Conservation (phyloP, 495 filamentous ascomycete genomes). For the Aspergillus sclerotiicarbonarius region DNA sequence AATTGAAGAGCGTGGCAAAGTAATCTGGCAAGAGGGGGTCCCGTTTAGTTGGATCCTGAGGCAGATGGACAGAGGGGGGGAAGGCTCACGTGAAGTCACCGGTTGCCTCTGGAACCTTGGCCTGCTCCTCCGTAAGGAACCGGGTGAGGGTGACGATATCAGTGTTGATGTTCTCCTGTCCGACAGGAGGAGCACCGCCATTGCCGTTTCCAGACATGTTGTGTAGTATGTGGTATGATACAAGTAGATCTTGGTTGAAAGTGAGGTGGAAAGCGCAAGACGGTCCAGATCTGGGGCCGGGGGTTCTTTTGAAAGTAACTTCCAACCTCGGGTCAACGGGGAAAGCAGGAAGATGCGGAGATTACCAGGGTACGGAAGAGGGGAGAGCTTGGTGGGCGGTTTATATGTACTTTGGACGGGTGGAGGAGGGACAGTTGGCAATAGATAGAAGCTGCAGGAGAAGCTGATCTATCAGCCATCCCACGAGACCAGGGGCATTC, state of each 20-base stretch:
- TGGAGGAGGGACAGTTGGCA: neutral
- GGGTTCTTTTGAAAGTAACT: slow-evolving; percentile 11
- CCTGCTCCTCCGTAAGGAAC: slow-evolving; percentile 93
- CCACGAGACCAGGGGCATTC: neutral
- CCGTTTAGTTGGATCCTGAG: neutral
- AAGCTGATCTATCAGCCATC: neutral
- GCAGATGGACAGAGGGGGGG: neutral
- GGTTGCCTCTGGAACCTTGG: slow-evolving; percentile 88
- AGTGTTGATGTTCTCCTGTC: slow-evolving; percentile 82
- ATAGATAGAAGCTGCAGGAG: slow-evolving; percentile 2
- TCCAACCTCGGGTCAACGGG: slow-evolving; percentile 33
- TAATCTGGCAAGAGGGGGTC: slow-evolving; percentile 52
- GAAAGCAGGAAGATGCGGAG: slow-evolving; percentile 19
- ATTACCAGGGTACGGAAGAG: neutral
- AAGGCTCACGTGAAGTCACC: slow-evolving; percentile 89
- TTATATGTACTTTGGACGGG: slow-evolving; percentile 7
- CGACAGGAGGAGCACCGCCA: slow-evolving; percentile 35
- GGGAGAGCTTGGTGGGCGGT: neutral
- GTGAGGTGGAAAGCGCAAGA: slow-evolving; percentile 6
- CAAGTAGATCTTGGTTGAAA: neutral
- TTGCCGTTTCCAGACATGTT: slow-evolving; percentile 40
- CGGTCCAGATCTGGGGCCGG: slow-evolving; percentile 7
- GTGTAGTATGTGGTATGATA: slow-evolving; percentile 9
- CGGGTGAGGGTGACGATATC: slow-evolving; percentile 93
- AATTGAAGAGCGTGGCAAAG: slow-evolving; percentile 98